Evolutionary conservation across 2,329 filamentous ascomycete species (phyloP), one percentile per base, ranked within the genome.

Genomic region (Beauveria varroae): DNA sequence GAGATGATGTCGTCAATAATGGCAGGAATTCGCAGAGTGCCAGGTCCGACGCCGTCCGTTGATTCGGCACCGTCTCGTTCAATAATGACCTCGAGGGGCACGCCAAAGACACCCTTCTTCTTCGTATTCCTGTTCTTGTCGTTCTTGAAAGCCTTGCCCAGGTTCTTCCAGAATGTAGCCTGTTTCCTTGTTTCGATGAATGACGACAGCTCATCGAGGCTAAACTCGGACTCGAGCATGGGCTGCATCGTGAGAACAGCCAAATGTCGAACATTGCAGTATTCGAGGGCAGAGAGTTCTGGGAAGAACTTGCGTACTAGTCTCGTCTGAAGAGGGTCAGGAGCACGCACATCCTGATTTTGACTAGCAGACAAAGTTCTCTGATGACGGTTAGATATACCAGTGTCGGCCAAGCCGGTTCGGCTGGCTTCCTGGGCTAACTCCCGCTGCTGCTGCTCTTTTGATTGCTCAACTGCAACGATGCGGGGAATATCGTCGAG

Each of bases 111-210:
- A 46, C 91, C 93, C 79, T 96, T 96, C 78, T 96, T 96, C 78
- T 96, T 96, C 66, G 85, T 83, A 37, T 76, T 83, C 73, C 93
- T 91, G 67, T 79, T 83, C 67, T 86, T 89, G 68, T 95, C 90
- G 67, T 91, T 91, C 74, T 93, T 95, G 74, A 98, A 96, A 1
- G 93, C 93, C 72, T 97, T 96, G 64, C 93, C 93, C 65, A 99
- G 93, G 68, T 97, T 97, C 73, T 93, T 95, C 95, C 95, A 99
- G 75, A 99, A 96, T 0, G 91, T 98, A 26, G 91, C 86, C 64
- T 83, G 81, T 67, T 96, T 96, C 70, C 91, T 88, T 2, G 91
- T 91, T 74, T 99, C 95, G 64, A 99, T 98, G 55, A 99, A 85
- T 64, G 90, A 86, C 16, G 98, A 83, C 1, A 99, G 80, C 70